Evolutionary conservation across 345 rosid genomes (phyloP).

Genomic region (Jatropha curcas): DNA sequence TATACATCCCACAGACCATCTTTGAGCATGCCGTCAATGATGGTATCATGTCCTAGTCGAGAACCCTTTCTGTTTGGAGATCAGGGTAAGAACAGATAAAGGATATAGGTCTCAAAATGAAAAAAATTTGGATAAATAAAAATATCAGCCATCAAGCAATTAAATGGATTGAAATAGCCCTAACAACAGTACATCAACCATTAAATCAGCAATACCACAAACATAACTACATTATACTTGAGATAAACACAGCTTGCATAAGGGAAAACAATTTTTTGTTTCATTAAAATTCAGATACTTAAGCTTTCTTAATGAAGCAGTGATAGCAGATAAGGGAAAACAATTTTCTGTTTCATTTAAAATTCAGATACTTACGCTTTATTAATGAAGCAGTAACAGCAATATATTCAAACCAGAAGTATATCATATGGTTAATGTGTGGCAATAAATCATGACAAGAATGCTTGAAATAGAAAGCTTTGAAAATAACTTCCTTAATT

Average conservation of each 20-base stretch:
- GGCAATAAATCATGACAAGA: not conserved
- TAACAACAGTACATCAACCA: not conserved
- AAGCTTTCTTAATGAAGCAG: not conserved
- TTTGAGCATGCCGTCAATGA: slow-evolving; percentile 36
- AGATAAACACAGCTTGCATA: not conserved
- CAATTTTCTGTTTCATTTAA: not conserved
- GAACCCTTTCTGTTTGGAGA: slow-evolving; percentile 30
- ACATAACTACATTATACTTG: not conserved
- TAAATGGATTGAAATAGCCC: not conserved
- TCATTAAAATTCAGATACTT: not conserved
- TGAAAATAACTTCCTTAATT: not conserved
- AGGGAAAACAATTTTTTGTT: not conserved
- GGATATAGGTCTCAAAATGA: not conserved
- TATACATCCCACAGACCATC: slow-evolving; percentile 37
- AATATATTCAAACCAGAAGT: not conserved
- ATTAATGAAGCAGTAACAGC: not conserved
- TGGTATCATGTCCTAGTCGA: slow-evolving; percentile 30
- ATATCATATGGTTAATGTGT: not conserved
- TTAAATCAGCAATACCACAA: not conserved
- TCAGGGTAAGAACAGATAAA: not conserved
- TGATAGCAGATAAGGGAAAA: too few relatives aligned
- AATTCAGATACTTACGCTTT: not conserved
- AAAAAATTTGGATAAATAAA: not conserved
- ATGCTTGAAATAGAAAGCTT: not conserved
- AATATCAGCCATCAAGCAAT: not conserved